Evolutionary conservation across 208 protist species (phyloP).

Genomic region (Hexamita inflata): DNA sequence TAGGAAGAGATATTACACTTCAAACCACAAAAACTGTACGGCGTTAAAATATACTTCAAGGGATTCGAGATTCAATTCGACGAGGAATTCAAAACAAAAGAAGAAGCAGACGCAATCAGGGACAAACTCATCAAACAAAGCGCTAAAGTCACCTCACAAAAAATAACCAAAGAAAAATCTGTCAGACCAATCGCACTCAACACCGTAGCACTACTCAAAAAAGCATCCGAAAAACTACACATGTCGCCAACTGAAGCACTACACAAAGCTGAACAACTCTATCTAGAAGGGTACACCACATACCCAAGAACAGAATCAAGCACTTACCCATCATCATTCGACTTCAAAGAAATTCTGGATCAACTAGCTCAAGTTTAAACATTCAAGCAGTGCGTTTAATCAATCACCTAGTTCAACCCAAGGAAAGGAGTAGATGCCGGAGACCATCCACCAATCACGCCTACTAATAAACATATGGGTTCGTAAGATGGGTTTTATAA

Average conservation of each 20-base stretch:
- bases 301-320: conserved; percentile 85
- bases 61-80: not conserved
- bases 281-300: conserved; percentile 49
- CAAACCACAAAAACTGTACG: conserved; percentile 21
- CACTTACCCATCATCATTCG: conserved; percentile 66
- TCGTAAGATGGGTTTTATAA: conserved; percentile 46
- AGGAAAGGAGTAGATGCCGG: conserved; percentile 45
- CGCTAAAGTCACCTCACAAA: not conserved
- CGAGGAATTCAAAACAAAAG: too few species aligned
- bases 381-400: not conserved
- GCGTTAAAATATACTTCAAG: not conserved
- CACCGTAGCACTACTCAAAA: conserved; percentile 76
- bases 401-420: not conserved
- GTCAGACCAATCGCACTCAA: conserved; percentile 65
- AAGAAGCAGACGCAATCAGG: not conserved
- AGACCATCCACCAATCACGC: conserved; percentile 58
- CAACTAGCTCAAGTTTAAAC: conserved; percentile 57
- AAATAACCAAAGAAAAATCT: not conserved
- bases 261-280: conserved; percentile 71
- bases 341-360: conserved; percentile 49
- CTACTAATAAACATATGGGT: conserved; percentile 30
- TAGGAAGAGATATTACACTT: conserved; percentile 57
- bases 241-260: conserved; percentile 72
- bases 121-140: not conserved
- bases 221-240: conserved; percentile 50